Conservation (phyloP, 2,329 filamentous ascomycete species). For the Leptographium procerum region DNA sequence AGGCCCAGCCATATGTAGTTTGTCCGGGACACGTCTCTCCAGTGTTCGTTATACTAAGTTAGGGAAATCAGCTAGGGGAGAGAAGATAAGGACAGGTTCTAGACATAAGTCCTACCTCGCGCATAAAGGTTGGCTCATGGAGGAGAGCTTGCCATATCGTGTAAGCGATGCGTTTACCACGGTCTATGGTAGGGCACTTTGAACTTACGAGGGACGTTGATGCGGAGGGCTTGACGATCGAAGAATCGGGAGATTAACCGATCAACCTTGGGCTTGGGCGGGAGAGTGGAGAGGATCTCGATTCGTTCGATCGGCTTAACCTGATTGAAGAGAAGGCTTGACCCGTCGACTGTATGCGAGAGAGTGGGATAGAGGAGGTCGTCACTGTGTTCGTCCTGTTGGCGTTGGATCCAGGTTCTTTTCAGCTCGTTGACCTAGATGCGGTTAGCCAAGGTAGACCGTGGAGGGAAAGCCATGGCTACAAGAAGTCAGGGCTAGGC, state of each 20-base stretch:
- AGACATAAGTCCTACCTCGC: slow-evolving; percentile 1
- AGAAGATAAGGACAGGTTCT: too few relatives aligned
- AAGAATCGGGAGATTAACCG: neutral
- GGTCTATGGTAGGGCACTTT: too few relatives aligned
- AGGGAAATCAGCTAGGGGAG: neutral
- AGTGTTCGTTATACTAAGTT: neutral
- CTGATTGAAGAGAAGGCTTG: neutral
- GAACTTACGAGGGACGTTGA: neutral
- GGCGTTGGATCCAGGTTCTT: neutral
- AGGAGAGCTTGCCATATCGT: too few relatives aligned
- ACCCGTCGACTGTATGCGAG: neutral
- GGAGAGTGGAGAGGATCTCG: neutral
- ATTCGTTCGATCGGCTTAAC: neutral
- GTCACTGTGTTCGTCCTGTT: neutral
- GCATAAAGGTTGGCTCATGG: neutral
- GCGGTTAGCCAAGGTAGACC: too few relatives aligned
- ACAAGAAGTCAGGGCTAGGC: too few relatives aligned
- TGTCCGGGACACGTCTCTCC: neutral
- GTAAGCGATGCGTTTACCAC: too few relatives aligned
- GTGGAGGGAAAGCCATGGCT: too few relatives aligned
- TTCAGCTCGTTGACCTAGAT: slow-evolving; percentile 2
- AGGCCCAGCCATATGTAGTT: slow-evolving; percentile 1
- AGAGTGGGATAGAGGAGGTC: neutral
- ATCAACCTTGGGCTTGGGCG: neutral
- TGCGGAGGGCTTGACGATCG: neutral